Conservation (phyloP, 75 land plant genomes). For the Azolla pinnata region DNA sequence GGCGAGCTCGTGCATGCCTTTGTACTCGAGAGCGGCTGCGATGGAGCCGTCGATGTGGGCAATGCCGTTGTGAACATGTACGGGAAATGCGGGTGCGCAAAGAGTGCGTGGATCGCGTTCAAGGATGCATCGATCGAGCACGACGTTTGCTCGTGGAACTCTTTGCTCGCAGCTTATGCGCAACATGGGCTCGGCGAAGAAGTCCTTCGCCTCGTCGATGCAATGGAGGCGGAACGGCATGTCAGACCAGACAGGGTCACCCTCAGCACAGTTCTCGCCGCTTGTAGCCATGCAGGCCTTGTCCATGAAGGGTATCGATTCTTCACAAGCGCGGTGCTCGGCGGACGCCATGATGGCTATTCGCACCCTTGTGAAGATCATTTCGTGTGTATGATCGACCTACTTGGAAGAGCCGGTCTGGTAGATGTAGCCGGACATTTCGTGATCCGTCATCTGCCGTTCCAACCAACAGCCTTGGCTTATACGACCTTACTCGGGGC, state of each 20-base stretch:
- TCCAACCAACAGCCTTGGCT: constrained; percentile 3
- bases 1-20: constrained; percentile 22
- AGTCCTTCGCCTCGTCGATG: constrained; percentile 10
- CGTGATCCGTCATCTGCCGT: constrained; percentile 10
- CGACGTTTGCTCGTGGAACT: constrained; percentile 9
- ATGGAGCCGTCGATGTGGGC: background rate
- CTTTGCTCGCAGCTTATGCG: constrained; percentile 6
- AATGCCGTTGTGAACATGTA: constrained; percentile 10
- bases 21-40: background rate
- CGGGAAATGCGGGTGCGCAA: background rate
- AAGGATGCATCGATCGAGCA: background rate
- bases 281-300: constrained; percentile 7
- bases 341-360: constrained; percentile 10
- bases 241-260: constrained; percentile 1
- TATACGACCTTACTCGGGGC: constrained; percentile 23
- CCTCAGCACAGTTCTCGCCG: constrained; percentile 3
- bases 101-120: background rate
- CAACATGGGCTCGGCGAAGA: constrained; percentile 14
- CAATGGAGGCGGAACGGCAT: constrained; percentile 8
- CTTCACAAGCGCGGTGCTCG: constrained; percentile 1
- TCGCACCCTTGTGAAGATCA: constrained; percentile 12
- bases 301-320: constrained; percentile 4
- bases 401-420: constrained; percentile 15
- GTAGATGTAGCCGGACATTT: constrained; percentile 15
- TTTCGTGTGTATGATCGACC: constrained; percentile 17